phyloP scores from a whole-genome alignment of 164 flowering plant species.

The Berberis thunbergii region DNA sequence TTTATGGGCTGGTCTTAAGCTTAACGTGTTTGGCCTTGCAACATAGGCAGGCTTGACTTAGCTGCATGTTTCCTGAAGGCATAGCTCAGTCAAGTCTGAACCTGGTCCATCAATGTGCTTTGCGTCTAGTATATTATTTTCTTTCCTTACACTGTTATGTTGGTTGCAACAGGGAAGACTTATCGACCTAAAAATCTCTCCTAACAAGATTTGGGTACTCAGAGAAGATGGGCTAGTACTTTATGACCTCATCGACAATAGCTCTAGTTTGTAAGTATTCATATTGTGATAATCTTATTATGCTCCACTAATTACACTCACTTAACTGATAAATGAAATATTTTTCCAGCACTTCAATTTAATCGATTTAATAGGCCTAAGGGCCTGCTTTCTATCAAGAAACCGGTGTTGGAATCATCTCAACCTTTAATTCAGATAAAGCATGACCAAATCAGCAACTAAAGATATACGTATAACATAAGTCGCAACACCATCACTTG shows the following conservation, averaged over 20 bases:
- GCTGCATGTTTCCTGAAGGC: neutral
- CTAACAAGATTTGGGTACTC: slow-evolving; percentile 70
- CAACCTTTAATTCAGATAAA: too few species aligned
- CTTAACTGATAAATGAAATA: too few species aligned
- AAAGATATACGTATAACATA: too few species aligned
- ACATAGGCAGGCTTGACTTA: neutral
- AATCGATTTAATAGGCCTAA: too few species aligned
- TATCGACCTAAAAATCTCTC: slow-evolving; percentile 56
- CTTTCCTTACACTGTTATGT: neutral
- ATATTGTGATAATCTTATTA: neutral
- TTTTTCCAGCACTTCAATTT: too few species aligned
- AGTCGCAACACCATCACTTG: too few species aligned
- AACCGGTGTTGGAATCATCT: too few species aligned
- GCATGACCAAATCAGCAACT: too few species aligned
- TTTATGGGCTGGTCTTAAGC: too few species aligned
- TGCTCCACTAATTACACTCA: neutral
- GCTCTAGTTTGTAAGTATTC: slow-evolving; percentile 36
- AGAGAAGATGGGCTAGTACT: slow-evolving; percentile 49
- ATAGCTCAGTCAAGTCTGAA: neutral
- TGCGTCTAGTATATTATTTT: too few species aligned
- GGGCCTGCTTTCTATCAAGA: too few species aligned
- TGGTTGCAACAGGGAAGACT: slow-evolving; percentile 41
- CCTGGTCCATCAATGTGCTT: neutral
- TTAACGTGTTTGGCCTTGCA: too few species aligned
- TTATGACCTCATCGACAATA: slow-evolving; percentile 24